These are phyloP conservation scores for Arabidopsis suecica DNA, from an alignment of 345 rosid species.

Conservation along the genomic window DNA sequence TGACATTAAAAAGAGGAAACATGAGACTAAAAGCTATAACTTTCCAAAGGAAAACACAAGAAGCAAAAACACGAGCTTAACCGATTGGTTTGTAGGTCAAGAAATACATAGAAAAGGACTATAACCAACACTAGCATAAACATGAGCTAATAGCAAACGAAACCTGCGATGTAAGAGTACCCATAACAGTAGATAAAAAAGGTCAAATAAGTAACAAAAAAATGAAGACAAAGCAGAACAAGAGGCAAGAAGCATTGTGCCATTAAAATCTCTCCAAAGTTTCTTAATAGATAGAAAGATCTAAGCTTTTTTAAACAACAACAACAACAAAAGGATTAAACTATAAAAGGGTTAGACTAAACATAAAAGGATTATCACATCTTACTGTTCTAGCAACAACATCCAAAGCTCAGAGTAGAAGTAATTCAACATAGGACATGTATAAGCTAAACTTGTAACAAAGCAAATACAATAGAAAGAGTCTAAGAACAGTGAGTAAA, in stretches of 20 bases:
- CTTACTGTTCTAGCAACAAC: neutral
- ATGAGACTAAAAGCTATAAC: neutral
- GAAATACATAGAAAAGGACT: conserved; percentile 1
- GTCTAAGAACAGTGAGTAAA: neutral
- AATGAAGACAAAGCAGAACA: neutral
- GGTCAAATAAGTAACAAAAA: neutral
- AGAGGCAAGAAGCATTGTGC: neutral
- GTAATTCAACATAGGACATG: neutral
- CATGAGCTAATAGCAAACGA: neutral
- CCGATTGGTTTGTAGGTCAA: neutral
- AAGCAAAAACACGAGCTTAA: conserved; percentile 10
- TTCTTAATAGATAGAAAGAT: neutral
- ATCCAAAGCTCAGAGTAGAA: conserved; percentile 7
- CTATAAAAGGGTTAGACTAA: neutral
- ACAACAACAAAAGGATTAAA: neutral
- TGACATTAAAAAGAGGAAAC: conserved; percentile 1
- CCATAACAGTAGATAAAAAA: neutral
- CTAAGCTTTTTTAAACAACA: neutral
- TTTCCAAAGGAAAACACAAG: neutral
- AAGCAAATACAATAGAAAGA: neutral
- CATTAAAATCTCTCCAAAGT: neutral
- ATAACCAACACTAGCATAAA: neutral
- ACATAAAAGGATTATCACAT: neutral
- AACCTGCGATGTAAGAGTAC: neutral
- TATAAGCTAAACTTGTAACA: neutral